Base-by-base conservation (phyloP, 2,329 filamentous ascomycete genomes). In the Fusarium musae region DNA sequence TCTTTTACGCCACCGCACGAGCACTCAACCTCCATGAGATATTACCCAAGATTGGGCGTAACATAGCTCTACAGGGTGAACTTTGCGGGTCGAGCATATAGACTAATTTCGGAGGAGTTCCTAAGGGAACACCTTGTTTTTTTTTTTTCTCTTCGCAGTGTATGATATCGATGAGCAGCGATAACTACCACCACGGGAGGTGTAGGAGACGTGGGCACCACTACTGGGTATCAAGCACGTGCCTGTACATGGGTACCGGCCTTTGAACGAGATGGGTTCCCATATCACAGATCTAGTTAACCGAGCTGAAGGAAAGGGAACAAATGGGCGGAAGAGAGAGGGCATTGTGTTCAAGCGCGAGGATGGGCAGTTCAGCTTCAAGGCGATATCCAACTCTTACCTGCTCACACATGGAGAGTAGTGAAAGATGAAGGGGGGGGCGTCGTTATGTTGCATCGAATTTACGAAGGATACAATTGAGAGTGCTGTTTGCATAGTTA, bases 171-270 rank as follows among this genome's bases (percentile, higher is more conserved):
- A 79, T 36, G 49, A 62, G 36, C 74, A 78, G 43, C 66, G 62
- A 26, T 78, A 81, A 49, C 61, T 81, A 47, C 16, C 74, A 3
- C 80, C 81, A 5, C 63, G 67, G 7, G 65, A 70, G 17, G 79
- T 80, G 15, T 75, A 81, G 28, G 60, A 75, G 47, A 63, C 23
- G 12, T 79, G 80, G 59, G 77, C 78, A 9, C 47, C 53, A 21
- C 39, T 66, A n/a, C 62, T 81, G 4, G 75, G 77, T 6, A 62
- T 83, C 16, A 57, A 75, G 49, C 82, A 84, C 56, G 83, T 83
- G 46, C 74, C 75, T n/a, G 74, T 77, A 9, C 66, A 72, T 50
- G 75, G 75, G 28, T 77, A 74, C 43, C 32, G 49, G n/a, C 40
- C 52, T 15, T 50, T 77, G 26, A 46, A 42, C 10, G 61, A 77